Base-by-base conservation (phyloP, 148 eudicot genomes). In the Diospyros lotus region DNA sequence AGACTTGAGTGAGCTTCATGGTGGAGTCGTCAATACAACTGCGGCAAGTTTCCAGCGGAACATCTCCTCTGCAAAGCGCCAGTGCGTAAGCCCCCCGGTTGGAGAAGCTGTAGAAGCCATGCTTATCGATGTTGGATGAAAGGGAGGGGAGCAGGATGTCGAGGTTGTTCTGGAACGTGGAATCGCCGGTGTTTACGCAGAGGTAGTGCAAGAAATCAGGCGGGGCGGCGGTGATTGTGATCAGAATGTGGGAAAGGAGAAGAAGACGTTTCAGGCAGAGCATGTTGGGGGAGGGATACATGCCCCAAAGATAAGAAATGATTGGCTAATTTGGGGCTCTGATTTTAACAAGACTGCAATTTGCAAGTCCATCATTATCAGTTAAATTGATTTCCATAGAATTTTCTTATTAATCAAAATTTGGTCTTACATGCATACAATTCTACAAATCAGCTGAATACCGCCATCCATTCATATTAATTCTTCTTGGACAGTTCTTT, bases 31-130 rank as follows among this genome's bases (percentile, higher is more conserved):
- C 39, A n/a, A 84, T 70, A 66, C 87, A 84, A 42, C 40, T 2
- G 5, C 74, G 72, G 56, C 87, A 84, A 5, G 38, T 51, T 3
- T 78, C 42, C 1, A 71, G 50, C 5, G 76, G 52, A 12, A 78
- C 66, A 42, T 81, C 87, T 5, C 82, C 80, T 12, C 82, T 58
- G 56, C 86, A 80, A 1, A 83, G 48, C 3, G 61, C 83, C 4
- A 71, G 42, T 5, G 55, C 75, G 56, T 60, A 45, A 18, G 50
- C 75, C 28, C 61, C 28, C 54, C 75, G 67, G n/a, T 14, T 58
- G 6, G 75, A 59, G 43, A 56, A 12, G 11, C 46, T 39, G 62
- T 14, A 58, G n/a, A 58, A 58, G 4, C 38, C 56, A 9, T 53
- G 10, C 10, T 53, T 9, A 53, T 53, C 56, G 56, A 9, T 53